These are phyloP conservation scores for Sporothrix brunneoviolacea DNA, from an alignment of 2,329 filamentous ascomycete species.

Conservation along the genomic window DNA sequence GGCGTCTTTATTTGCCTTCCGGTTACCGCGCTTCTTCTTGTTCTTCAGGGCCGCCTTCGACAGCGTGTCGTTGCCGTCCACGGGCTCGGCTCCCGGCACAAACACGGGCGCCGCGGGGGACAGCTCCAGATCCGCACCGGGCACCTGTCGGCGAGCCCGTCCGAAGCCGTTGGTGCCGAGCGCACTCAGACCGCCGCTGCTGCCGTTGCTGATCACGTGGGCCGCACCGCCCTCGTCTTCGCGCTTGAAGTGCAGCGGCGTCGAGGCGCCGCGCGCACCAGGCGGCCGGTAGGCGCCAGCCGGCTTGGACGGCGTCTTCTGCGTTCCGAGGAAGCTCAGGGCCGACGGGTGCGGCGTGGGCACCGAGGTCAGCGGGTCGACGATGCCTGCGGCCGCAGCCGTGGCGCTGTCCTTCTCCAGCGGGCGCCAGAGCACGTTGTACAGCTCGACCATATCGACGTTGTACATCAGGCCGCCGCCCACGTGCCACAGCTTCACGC, in stretches of 20 bases:
- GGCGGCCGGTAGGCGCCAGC: conserved; percentile 95
- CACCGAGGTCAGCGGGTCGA: conserved; percentile 65
- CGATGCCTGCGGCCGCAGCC: conserved; percentile 37
- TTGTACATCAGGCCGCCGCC: conserved; percentile 87
- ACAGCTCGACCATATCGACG: conserved; percentile 89
- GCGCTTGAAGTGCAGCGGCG: conserved; percentile 91
- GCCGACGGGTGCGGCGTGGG: conserved; percentile 80
- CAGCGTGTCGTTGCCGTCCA: conserved; percentile 63
- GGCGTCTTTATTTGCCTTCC: conserved; percentile 81
- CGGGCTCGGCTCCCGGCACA: conserved; percentile 43
- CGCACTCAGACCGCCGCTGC: conserved; percentile 61
- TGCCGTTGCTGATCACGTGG: conserved; percentile 72
- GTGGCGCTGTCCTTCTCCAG: conserved; percentile 29
- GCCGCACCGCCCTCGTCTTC: conserved; percentile 92
- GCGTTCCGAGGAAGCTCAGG: conserved; percentile 69
- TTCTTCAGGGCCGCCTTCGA: conserved; percentile 88
- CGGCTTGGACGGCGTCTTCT: conserved; percentile 93
- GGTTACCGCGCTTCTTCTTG: conserved; percentile 93
- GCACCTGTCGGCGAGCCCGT: conserved; percentile 66
- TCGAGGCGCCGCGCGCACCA: conserved; percentile 80
- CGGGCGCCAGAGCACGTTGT: conserved; percentile 84
- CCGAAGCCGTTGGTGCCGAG: conserved; percentile 74
- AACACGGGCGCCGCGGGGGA: conserved; percentile 56
- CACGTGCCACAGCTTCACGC: conserved; percentile 91
- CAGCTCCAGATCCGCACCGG: conserved; percentile 72